Evolutionary conservation across 2,329 filamentous ascomycete species (phyloP), one percentile per base, ranked within the genome.

Genomic region (Ceratocystis smalleyi): DNA sequence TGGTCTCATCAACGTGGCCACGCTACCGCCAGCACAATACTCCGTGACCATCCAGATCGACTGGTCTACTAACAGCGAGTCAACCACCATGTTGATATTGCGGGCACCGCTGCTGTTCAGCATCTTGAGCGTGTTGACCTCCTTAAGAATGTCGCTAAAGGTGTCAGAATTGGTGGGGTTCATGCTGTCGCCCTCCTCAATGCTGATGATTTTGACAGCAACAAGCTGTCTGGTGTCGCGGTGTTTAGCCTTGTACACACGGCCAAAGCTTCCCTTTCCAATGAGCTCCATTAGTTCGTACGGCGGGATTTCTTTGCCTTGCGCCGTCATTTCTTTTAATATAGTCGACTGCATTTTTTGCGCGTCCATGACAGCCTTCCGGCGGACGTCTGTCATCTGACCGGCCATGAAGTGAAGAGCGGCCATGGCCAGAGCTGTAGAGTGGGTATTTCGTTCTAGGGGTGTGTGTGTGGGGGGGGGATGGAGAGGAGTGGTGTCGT

Each of bases 171-270:
- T 72, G 63, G 81, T 81, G 1, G 81, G 81, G 68, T 85, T 79
- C 32, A 82, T 74, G 3, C 77, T 81, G 71, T 89, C 87, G 65
- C 81, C 80, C 69, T 85, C 84, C 70, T 90, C 87, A 49, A 89
- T 85, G 71, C 89, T 85, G 70, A 89, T 86, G 68, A 89, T 88
- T 74, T 90, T 88, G 68, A 88, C 80, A 5, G 85, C 84, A 12
- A 87, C 84, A 19, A 86, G 72, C 66, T 77, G 69, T 30, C 70
- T 70, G 22, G 72, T 74, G 47, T 72, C 72, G 30, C 70, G 57
- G 32, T 73, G 70, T 27, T 69, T 72, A 27, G 75, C 83, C 72
- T 85, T 86, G 72, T 85, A 87, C 5, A 87, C 84, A 43, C 83
- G 79, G 6, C 84, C 84, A 70, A 83, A 87, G 62, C 80, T 80